A percentile compares a stretch with the other conserved stretches of the same genome.
phyloP scores from a whole-genome alignment of 176 grass and related monocot genomes.

The Ananas comosus region DNA sequence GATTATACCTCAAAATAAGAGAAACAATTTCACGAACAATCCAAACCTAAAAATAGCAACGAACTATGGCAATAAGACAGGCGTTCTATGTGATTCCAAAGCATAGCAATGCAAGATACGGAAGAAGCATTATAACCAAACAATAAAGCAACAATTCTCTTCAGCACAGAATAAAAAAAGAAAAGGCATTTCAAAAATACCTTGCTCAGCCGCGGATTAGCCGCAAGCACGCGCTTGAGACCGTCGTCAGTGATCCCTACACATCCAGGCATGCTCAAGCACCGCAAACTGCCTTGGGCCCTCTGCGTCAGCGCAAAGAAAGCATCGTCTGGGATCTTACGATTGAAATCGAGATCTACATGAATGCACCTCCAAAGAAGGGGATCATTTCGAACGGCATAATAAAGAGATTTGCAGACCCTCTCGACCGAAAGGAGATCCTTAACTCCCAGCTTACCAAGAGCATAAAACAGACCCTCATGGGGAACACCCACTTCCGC shows the following conservation, averaged over 20 bases:
- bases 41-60: too few relatives aligned
- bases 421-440: slow-evolving; percentile 55
- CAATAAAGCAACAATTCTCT: too few relatives aligned
- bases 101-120: too few relatives aligned
- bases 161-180: too few relatives aligned
- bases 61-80: too few relatives aligned
- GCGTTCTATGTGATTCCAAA: too few relatives aligned
- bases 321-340: slow-evolving; percentile 49
- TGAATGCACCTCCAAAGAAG: slow-evolving; percentile 55
- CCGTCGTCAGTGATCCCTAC: slow-evolving; percentile 66
- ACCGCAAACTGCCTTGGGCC: slow-evolving; percentile 36
- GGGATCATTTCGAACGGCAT: slow-evolving; percentile 31
- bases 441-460: slow-evolving; percentile 47
- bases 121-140: too few relatives aligned
- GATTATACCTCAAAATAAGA: too few relatives aligned
- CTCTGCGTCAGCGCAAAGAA: slow-evolving; percentile 41
- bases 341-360: slow-evolving; percentile 31
- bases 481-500: slow-evolving; percentile 24
- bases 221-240: slow-evolving; percentile 53
- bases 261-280: slow-evolving; percentile 41
- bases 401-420: slow-evolving; percentile 53
- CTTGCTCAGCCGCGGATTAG: slow-evolving; percentile 51
- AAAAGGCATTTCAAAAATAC: slow-evolving; percentile 39
- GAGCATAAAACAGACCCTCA: slow-evolving; percentile 36
- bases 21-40: too few relatives aligned